Evolutionary conservation across 2,329 filamentous ascomycete species (phyloP).

Genomic region (Aspergillus fumigatus): DNA sequence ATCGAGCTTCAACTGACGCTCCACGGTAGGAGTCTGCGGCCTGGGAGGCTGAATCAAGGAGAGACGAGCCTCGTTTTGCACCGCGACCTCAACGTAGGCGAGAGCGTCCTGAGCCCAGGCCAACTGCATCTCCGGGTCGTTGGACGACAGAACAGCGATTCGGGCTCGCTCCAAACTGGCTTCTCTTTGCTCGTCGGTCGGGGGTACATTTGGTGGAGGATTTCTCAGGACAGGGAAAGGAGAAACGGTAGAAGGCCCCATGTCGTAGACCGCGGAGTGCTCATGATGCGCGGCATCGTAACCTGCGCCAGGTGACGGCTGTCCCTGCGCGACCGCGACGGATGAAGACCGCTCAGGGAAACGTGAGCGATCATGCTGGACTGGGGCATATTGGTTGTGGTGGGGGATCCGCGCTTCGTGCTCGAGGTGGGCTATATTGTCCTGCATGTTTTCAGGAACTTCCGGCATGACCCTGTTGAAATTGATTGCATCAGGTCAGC

Average conservation of each 20-base stretch:
- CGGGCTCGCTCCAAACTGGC: slow-evolving; percentile 81
- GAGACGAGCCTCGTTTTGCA: slow-evolving; percentile 70
- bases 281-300: slow-evolving; percentile 43
- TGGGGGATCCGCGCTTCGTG: slow-evolving; percentile 59
- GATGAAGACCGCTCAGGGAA: slow-evolving; percentile 37
- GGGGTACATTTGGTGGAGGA: slow-evolving; percentile 80
- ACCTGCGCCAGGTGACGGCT: slow-evolving; percentile 21
- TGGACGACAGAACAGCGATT: slow-evolving; percentile 79
- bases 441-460: slow-evolving; percentile 94
- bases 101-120: slow-evolving; percentile 94
- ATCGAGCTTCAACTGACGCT: slow-evolving; percentile 82
- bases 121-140: slow-evolving; percentile 93
- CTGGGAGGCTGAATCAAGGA: slow-evolving; percentile 55
- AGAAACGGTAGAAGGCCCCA: slow-evolving; percentile 72
- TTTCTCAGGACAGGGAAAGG: slow-evolving; percentile 81
- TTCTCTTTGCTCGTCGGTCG: slow-evolving; percentile 91
- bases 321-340: slow-evolving; percentile 25
- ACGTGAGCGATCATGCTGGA: slow-evolving; percentile 29
- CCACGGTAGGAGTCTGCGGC: slow-evolving; percentile 74
- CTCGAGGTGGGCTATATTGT: slow-evolving; percentile 87
- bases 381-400: slow-evolving; percentile 34
- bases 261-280: slow-evolving; percentile 47
- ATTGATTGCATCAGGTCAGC: slow-evolving; percentile 20
- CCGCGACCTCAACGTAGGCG: slow-evolving; percentile 78
- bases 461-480: slow-evolving; percentile 77